These are phyloP conservation scores for Calonectria ilicicola DNA, from an alignment of 2,329 filamentous ascomycete genomes.

Conservation along the genomic window DNA sequence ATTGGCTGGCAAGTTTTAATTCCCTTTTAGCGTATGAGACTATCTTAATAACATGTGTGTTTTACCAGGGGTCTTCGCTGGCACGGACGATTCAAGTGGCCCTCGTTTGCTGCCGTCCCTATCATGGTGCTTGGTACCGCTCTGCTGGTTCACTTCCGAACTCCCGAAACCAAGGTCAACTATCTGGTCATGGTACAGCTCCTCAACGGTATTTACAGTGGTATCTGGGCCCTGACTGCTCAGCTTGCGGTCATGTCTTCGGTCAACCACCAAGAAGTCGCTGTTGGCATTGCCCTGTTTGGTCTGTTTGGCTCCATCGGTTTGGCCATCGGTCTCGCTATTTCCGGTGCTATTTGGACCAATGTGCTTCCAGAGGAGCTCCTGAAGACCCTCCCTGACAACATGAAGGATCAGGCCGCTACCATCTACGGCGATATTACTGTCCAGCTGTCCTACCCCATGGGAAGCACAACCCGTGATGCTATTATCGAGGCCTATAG, in stretches of 20 bases:
- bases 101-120: slow-evolving; percentile 61
- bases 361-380: slow-evolving; percentile 60
- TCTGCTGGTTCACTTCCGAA: slow-evolving; percentile 50
- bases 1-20: slow-evolving; percentile 51
- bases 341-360: slow-evolving; percentile 73
- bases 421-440: slow-evolving; percentile 61
- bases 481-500: slow-evolving; percentile 70
- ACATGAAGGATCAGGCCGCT: slow-evolving; percentile 48
- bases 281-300: slow-evolving; percentile 67
- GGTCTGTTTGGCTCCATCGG: slow-evolving; percentile 70
- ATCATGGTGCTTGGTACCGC: slow-evolving; percentile 66
- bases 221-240: slow-evolving; percentile 57
- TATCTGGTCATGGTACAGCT: slow-evolving; percentile 65
- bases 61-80: slow-evolving; percentile 55
- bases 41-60: neutral
- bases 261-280: slow-evolving; percentile 66
- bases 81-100: slow-evolving; percentile 64
- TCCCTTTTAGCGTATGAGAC: too few species aligned
- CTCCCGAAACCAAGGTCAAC: slow-evolving; percentile 52
- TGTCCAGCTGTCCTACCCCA: slow-evolving; percentile 62
- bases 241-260: slow-evolving; percentile 69
- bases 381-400: slow-evolving; percentile 54
- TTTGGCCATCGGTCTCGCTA: slow-evolving; percentile 66
- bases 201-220: slow-evolving; percentile 60
- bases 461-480: slow-evolving; percentile 59